phyloP scores from a whole-genome alignment of 306 rosid species.

The Cucurbita pepo region DNA sequence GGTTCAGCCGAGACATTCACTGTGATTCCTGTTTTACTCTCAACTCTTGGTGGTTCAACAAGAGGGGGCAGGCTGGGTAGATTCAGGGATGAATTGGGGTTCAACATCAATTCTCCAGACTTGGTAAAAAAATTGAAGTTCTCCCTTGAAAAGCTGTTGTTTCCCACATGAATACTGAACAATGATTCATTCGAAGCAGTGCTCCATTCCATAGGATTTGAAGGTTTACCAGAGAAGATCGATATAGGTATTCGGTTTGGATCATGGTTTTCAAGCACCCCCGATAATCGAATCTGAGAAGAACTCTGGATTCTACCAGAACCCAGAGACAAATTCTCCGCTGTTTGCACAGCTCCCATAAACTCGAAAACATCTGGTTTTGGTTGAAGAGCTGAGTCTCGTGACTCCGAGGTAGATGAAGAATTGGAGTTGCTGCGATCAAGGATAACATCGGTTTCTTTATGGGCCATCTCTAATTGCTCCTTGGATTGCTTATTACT shows the following conservation, averaged over 20 bases:
- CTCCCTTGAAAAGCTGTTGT: constrained; percentile 11
- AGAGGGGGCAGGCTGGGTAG: background rate
- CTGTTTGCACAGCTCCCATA: background rate
- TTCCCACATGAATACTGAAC: constrained; percentile 13
- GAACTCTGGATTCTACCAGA: background rate
- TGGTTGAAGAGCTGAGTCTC: background rate
- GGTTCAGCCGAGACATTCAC: background rate
- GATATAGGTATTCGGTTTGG: constrained; percentile 4
- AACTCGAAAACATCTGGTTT: background rate
- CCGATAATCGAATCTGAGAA: background rate
- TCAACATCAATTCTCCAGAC: constrained; percentile 4
- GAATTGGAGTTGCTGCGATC: background rate
- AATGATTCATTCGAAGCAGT: constrained; percentile 11
- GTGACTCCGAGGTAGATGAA: background rate
- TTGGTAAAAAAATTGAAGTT: constrained; percentile 1
- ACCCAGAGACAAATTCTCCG: background rate
- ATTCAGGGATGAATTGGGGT: background rate
- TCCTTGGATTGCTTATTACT: background rate
- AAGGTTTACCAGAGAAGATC: constrained; percentile 5
- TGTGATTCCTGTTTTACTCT: background rate
- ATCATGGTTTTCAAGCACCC: background rate
- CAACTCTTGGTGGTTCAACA: background rate
- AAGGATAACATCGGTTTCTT: background rate
- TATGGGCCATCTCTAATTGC: background rate
- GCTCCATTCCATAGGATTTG: constrained; percentile 14